Evolutionary conservation across 2,329 filamentous ascomycete species (phyloP).

Genomic region (Penicillium verrucosum): DNA sequence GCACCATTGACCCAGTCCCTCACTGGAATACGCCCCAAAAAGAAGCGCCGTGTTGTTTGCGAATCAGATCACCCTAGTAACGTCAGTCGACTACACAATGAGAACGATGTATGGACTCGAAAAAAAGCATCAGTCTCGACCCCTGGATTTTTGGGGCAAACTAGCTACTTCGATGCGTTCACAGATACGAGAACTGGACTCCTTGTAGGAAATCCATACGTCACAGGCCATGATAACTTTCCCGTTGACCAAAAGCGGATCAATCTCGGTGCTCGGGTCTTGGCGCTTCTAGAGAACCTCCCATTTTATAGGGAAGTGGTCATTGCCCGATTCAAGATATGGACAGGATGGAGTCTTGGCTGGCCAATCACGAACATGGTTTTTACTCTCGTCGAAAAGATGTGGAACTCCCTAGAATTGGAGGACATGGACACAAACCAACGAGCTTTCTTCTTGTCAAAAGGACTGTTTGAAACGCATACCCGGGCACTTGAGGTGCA

Average conservation of each 20-base stretch:
- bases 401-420: constrained; percentile 9
- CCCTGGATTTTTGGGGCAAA: constrained; percentile 16
- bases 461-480: constrained; percentile 21
- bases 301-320: constrained; percentile 19
- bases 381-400: constrained; percentile 17
- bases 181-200: constrained; percentile 11
- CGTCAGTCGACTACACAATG: not conserved
- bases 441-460: constrained; percentile 14
- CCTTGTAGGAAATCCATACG: not conserved
- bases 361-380: constrained; percentile 18
- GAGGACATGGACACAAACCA: constrained; percentile 10
- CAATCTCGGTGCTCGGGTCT: constrained; percentile 23
- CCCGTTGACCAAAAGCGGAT: constrained; percentile 15
- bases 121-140: constrained; percentile 1
- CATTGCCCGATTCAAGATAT: constrained; percentile 15
- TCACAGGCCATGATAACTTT: not conserved
- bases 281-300: constrained; percentile 21
- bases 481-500: constrained; percentile 13
- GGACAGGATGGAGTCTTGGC: constrained; percentile 23
- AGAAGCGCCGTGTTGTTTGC: not conserved
- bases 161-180: constrained; percentile 20
- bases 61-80: not conserved
- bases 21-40: not conserved
- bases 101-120: not conserved
- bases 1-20: not conserved